Evolutionary conservation across 176 grass and related monocot species (phyloP), one percentile per base, ranked within the genome.

Genomic region (Rhynchospora pubera): DNA sequence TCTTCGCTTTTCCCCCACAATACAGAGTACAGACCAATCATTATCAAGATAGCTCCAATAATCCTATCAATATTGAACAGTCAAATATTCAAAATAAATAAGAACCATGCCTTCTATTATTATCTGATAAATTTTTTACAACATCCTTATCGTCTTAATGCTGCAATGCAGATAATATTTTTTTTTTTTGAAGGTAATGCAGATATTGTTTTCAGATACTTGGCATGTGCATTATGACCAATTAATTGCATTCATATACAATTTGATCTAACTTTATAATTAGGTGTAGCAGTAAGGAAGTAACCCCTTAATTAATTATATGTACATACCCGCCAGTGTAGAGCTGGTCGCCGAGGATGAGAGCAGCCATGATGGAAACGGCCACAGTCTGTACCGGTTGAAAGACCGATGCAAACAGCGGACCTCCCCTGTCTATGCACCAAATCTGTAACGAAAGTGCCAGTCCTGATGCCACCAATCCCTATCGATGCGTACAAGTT

Each of bases 371-470:
- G 90, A 92, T 78, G 83, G 94, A 91, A 64, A 97, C 94, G 48
- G 89, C 83, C 30, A 97, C 94, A 63, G 94, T 94, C 85, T 97
- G 94, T 46, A 92, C 94, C 45, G 94, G 94, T 70, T 97, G 91
- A 84, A 97, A 97, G 16, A 97, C 94, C 18, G 91, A 91, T 16
- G 90, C 90, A 85, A 97, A 97, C 22, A 97, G 88, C 6, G 91
- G 94, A 0, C 94, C 94, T 77, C 94, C 94, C 83, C 85, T 92
- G 64, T 97, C 94, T 78, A 97, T 97, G 88, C 94, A 97, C 93
- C 94, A 97, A 77, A 92, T 97, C 83, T 97, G 94, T 56, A 94
- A 85, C n/a, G 94, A 91, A 14, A 97, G 87, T 3, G 91, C 90
- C 0, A 92, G 65, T 6, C 93, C 93, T 1, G 90, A 95, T 30